These are phyloP conservation scores for Candida saitoana DNA, from an alignment of 805 yeast species.

Conservation along the genomic window DNA sequence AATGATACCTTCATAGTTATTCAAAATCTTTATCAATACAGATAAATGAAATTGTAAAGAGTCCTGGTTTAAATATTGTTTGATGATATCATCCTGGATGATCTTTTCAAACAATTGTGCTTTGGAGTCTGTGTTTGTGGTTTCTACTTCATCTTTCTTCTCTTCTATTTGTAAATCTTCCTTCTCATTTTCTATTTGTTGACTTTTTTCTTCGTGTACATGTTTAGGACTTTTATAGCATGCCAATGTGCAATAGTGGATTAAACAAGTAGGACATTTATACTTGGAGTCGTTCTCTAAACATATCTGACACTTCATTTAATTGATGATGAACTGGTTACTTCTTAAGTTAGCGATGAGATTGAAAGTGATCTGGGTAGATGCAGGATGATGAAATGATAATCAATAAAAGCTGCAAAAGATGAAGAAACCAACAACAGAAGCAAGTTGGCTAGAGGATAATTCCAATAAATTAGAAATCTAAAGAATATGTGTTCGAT, in stretches of 20 bases:
- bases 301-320: conserved; percentile 37
- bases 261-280: conserved; percentile 52
- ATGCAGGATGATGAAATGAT: no score
- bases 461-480: no score
- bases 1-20: conserved; percentile 40
- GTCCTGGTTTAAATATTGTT: conserved; percentile 45
- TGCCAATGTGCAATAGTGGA: conserved; percentile 50
- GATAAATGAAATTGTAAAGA: conserved; percentile 55
- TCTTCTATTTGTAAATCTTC: not conserved
- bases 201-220: conserved; percentile 15
- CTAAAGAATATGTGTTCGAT: no score
- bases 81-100: conserved; percentile 41
- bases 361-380: no score
- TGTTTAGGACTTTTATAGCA: conserved; percentile 55
- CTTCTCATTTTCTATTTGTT: not conserved
- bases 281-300: conserved; percentile 39
- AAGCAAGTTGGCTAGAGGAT: no score
- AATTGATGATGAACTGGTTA: no score
- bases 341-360: no score
- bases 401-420: no score
- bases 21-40: conserved; percentile 44
- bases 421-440: no score
- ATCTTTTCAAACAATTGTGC: conserved; percentile 25
- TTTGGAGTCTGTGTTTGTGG: conserved; percentile 5
- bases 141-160: not conserved